phyloP scores from a whole-genome alignment of 208 protist genomes.

The Trypanosoma melophagium region DNA sequence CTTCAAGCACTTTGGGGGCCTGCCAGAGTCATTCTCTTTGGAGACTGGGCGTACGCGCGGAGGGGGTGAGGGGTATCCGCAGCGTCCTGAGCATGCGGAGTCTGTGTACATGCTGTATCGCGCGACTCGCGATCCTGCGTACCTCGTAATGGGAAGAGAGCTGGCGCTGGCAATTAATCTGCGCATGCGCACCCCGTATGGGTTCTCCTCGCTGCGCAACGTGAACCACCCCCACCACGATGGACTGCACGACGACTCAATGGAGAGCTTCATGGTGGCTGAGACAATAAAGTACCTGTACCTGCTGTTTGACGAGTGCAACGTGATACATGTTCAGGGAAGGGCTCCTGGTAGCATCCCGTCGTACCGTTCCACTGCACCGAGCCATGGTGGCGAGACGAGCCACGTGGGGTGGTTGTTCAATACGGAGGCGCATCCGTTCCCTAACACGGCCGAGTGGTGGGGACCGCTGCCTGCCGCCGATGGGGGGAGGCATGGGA shows the following conservation, averaged over 20 bases:
- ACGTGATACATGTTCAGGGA: slow-evolving; percentile 30
- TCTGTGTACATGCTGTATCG: slow-evolving; percentile 78
- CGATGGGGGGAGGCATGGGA: background rate
- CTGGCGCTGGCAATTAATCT: slow-evolving; percentile 56
- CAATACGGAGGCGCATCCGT: slow-evolving; percentile 52
- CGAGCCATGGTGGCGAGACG: too few relatives aligned
- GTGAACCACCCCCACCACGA: slow-evolving; percentile 33
- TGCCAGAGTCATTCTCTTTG: slow-evolving; percentile 66
- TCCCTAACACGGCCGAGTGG: slow-evolving; percentile 47
- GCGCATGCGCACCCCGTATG: slow-evolving; percentile 48
- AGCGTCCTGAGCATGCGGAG: slow-evolving; percentile 90
- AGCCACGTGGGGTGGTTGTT: too few relatives aligned
- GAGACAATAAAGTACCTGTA: slow-evolving; percentile 97
- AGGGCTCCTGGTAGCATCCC: slow-evolving; percentile 12
- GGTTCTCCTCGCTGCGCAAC: slow-evolving; percentile 44
- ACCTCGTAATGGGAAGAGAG: slow-evolving; percentile 65
- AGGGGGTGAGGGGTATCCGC: slow-evolving; percentile 41
- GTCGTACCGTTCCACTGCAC: background rate
- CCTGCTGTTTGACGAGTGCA: slow-evolving; percentile 87
- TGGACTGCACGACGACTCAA: slow-evolving; percentile 50
- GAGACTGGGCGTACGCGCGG: background rate
- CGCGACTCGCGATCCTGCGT: slow-evolving; percentile 60
- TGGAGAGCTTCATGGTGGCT: slow-evolving; percentile 93
- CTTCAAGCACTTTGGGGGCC: slow-evolving; percentile 61
- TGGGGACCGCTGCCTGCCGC: slow-evolving; percentile 14